Conservation (phyloP, 1,284 basidiomycete species). For the Cyathus olla region DNA sequence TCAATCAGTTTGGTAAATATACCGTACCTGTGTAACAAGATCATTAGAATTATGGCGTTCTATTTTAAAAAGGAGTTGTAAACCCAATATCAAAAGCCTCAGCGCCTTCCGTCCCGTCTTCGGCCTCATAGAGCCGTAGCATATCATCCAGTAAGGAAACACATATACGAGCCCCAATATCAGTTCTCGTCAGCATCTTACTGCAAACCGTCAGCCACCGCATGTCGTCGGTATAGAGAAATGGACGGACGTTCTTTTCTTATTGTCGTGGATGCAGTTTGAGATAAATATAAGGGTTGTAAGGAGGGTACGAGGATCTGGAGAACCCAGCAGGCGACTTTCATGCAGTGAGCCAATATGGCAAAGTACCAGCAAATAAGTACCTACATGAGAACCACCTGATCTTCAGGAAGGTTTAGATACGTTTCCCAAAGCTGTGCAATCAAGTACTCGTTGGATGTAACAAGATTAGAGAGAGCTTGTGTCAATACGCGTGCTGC, state of each 20-base stretch:
- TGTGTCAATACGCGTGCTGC: constrained; percentile 74
- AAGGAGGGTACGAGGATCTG: constrained; percentile 70
- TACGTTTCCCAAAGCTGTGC: constrained; percentile 72
- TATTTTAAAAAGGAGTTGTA: constrained; percentile 18
- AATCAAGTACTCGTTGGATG: constrained; percentile 70
- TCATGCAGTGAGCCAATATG: constrained; percentile 22
- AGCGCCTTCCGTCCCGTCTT: constrained; percentile 67
- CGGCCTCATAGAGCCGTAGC: constrained; percentile 71
- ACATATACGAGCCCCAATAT: constrained; percentile 70
- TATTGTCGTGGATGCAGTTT: constrained; percentile 74
- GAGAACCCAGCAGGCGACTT: constrained; percentile 81
- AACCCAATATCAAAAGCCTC: constrained; percentile 84
- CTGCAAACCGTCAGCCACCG: constrained; percentile 31
- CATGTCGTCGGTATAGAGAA: constrained; percentile 2
- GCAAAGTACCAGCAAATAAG: constrained; percentile 7
- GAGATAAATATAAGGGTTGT: constrained; percentile 78
- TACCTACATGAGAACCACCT: constrained; percentile 80
- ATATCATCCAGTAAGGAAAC: constrained; percentile 74
- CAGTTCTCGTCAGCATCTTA: constrained; percentile 60
- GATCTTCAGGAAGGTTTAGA: constrained; percentile 75
- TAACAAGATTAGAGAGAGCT: constrained; percentile 80
- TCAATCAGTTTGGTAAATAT: constrained; percentile 67
- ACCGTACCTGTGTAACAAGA: constrained; percentile 54
- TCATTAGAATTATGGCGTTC: not conserved
- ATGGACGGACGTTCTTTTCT: constrained; percentile 65